These are phyloP conservation scores for Populus simonii DNA, from an alignment of 345 rosid genomes.

Conservation along the genomic window DNA sequence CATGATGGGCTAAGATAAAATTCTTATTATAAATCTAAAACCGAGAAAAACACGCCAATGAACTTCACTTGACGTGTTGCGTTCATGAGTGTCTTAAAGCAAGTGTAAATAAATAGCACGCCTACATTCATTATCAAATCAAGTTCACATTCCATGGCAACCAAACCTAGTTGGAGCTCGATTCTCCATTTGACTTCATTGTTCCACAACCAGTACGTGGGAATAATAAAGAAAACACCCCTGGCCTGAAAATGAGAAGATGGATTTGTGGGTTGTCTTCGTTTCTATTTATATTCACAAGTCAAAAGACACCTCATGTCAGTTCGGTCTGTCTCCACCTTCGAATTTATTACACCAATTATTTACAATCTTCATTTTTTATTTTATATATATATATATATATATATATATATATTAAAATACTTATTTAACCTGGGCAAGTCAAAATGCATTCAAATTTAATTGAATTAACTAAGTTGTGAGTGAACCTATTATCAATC, in stretches of 20 bases:
- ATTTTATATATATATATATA: no score
- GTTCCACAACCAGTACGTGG: no score
- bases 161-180: conserved; percentile 2
- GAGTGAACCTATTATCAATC: no score
- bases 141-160: conserved; percentile 8
- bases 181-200: conserved; percentile 9
- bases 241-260: not conserved
- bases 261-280: not conserved
- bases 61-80: not conserved
- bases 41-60: not conserved
- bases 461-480: no score
- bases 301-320: not conserved
- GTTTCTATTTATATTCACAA: not conserved
- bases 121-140: not conserved
- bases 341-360: not conserved
- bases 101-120: not conserved
- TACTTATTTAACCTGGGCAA: no score
- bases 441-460: no score
- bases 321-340: not conserved
- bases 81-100: not conserved
- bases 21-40: not conserved
- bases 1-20: no score
- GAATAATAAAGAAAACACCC: not conserved
- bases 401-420: no score
- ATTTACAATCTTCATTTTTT: no score